phyloP scores from a whole-genome alignment of 768 basidiomycete species.

The Tulasnella sp. region DNA sequence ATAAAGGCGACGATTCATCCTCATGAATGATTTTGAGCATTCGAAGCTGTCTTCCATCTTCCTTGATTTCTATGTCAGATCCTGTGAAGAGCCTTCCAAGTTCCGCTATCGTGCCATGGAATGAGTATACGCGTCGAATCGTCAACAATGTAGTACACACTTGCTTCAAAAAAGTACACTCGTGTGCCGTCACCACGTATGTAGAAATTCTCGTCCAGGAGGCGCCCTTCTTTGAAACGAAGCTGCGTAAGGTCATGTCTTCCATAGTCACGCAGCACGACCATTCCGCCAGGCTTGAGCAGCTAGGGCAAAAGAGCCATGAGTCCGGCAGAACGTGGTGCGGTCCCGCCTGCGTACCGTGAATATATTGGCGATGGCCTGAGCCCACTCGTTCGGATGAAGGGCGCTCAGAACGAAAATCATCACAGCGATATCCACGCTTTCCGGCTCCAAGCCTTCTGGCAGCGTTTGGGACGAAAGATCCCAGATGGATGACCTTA shows the following conservation, averaged over 20 bases:
- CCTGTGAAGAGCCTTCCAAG: slow-evolving; percentile 31
- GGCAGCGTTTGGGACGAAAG: slow-evolving; percentile 70
- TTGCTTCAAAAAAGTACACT: slow-evolving; percentile 94
- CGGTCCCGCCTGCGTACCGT: slow-evolving; percentile 50
- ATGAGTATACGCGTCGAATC: background rate
- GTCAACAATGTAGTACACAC: slow-evolving; percentile 47
- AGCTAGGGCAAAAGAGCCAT: slow-evolving; percentile 54
- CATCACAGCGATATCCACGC: slow-evolving; percentile 87
- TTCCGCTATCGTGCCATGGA: slow-evolving; percentile 8
- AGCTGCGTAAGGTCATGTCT: slow-evolving; percentile 93
- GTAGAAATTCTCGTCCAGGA: slow-evolving; percentile 94
- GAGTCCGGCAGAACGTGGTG: background rate
- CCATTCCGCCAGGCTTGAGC: slow-evolving; percentile 83
- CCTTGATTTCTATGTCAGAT: slow-evolving; percentile 17
- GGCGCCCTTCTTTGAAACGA: slow-evolving; percentile 82
- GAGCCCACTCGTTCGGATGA: slow-evolving; percentile 89
- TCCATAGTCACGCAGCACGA: slow-evolving; percentile 92
- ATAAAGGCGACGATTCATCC: slow-evolving; percentile 9
- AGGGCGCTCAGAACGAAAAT: slow-evolving; percentile 94
- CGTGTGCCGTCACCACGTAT: slow-evolving; percentile 96
- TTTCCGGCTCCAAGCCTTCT: slow-evolving; percentile 60
- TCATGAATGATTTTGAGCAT: slow-evolving; percentile 24
- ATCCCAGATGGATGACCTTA: slow-evolving; percentile 89
- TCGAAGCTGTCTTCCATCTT: slow-evolving; percentile 24
- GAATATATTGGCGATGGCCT: slow-evolving; percentile 79